Percentiles rank a stretch among this genome's conserved stretches.
Evolutionary conservation across 495 filamentous ascomycete species (phyloP).

Genomic region (Apiosordaria backusii): DNA sequence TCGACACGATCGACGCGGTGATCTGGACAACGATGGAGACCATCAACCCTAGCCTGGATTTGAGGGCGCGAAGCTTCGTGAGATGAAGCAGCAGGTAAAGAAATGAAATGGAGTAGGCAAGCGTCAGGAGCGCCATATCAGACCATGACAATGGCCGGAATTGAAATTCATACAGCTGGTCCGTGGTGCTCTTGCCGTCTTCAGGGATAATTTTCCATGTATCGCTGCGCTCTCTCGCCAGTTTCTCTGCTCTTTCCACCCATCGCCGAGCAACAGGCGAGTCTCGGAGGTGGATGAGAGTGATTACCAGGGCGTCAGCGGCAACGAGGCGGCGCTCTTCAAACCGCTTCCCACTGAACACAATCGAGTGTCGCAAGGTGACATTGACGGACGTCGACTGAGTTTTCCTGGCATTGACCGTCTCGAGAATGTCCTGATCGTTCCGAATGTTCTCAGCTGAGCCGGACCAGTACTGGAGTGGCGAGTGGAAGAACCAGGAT

Average conservation of each 20-base stretch:
- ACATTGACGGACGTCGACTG: slow-evolving; percentile 60
- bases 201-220: slow-evolving; percentile 61
- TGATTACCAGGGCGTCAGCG: slow-evolving; percentile 71
- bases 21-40: slow-evolving; percentile 64
- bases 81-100: slow-evolving; percentile 57
- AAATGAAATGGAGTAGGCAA: slow-evolving; percentile 57
- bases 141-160: slow-evolving; percentile 61
- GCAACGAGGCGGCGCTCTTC: slow-evolving; percentile 56
- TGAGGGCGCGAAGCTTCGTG: slow-evolving; percentile 60
- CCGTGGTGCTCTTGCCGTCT: slow-evolving; percentile 47
- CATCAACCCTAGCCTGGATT: slow-evolving; percentile 63
- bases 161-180: slow-evolving; percentile 66
- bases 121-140: slow-evolving; percentile 55
- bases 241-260: slow-evolving; percentile 48
- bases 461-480: slow-evolving; percentile 71
- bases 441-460: slow-evolving; percentile 50
- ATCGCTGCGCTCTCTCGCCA: slow-evolving; percentile 41
- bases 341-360: slow-evolving; percentile 71
- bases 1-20: slow-evolving; percentile 60
- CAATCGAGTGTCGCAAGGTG: slow-evolving; percentile 65
- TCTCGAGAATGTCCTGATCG: slow-evolving; percentile 58
- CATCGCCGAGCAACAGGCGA: slow-evolving; percentile 56
- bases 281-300: slow-evolving; percentile 59
- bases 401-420: slow-evolving; percentile 57
- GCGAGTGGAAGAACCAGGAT: slow-evolving; percentile 67